A percentile compares a stretch with the other conserved stretches of the same genome.
These are phyloP conservation scores for Colletotrichum sp. DNA, from an alignment of 2,329 filamentous ascomycete species.

Conservation along the genomic window DNA sequence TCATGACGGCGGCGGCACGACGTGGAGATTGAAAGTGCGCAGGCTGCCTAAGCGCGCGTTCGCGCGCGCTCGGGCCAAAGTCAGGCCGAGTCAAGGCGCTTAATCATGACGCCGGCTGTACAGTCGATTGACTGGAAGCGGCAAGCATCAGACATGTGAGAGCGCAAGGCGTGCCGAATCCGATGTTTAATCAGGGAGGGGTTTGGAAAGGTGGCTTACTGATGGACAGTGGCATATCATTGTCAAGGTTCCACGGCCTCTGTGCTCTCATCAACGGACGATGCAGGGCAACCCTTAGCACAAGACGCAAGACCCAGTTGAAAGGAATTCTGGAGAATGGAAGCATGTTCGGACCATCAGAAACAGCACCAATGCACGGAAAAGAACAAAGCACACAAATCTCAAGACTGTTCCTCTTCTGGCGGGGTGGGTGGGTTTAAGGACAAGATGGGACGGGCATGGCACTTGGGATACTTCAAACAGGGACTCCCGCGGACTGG, in stretches of 20 bases:
- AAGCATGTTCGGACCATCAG: conserved; percentile 9
- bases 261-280: background rate
- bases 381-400: background rate
- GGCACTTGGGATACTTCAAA: background rate
- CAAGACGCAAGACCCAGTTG: background rate
- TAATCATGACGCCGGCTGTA: background rate
- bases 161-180: background rate
- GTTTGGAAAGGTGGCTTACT: background rate
- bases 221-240: background rate
- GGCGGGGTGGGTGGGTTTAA: background rate
- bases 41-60: background rate
- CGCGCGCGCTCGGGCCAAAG: background rate
- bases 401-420: background rate
- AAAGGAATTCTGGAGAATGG: background rate
- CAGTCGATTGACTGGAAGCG: background rate
- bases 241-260: background rate
- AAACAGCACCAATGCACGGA: background rate
- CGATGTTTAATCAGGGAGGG: background rate
- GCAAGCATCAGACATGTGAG: background rate
- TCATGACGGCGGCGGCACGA: background rate
- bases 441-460: conserved; percentile 1
- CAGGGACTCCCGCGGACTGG: background rate
- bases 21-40: background rate
- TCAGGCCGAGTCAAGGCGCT: background rate
- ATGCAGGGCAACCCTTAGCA: background rate